These are phyloP conservation scores for Globisporangium camurandrum DNA, from an alignment of 352 stramenopile species.

Conservation along the genomic window DNA sequence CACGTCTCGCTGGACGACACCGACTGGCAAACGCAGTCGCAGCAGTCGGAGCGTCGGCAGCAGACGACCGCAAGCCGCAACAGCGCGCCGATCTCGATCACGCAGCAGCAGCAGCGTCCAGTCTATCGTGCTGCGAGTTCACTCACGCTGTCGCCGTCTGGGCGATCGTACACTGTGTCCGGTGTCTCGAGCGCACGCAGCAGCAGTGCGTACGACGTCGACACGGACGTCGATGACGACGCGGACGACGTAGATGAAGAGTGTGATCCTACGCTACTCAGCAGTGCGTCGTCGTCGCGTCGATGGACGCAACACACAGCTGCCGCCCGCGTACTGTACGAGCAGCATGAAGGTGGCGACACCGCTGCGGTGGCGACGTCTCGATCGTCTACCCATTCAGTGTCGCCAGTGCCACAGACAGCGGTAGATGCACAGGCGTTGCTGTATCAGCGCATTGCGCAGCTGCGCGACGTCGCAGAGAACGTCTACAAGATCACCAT, in stretches of 20 bases:
- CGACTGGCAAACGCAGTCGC: too few relatives aligned
- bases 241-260: not conserved
- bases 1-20: too few relatives aligned
- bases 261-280: too few relatives aligned
- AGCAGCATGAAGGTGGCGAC: not conserved
- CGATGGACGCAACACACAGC: not conserved
- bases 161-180: not conserved
- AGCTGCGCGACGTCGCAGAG: conserved; percentile 33
- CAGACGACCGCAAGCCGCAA: too few relatives aligned
- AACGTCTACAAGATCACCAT: conserved; percentile 27
- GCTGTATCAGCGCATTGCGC: conserved; percentile 36
- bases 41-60: too few relatives aligned
- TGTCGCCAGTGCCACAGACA: too few relatives aligned
- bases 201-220: not conserved
- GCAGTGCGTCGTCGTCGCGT: not conserved
- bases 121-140: not conserved
- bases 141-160: not conserved
- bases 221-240: not conserved
- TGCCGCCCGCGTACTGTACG: not conserved
- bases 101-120: not conserved
- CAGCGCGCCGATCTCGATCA: not conserved
- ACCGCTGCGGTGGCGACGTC: not conserved
- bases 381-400: not conserved
- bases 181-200: not conserved
- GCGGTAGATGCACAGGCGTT: conserved; percentile 6